Evolutionary conservation across 371 early-diverging fungal species (phyloP).

Genomic region (Mucor irregularis): DNA sequence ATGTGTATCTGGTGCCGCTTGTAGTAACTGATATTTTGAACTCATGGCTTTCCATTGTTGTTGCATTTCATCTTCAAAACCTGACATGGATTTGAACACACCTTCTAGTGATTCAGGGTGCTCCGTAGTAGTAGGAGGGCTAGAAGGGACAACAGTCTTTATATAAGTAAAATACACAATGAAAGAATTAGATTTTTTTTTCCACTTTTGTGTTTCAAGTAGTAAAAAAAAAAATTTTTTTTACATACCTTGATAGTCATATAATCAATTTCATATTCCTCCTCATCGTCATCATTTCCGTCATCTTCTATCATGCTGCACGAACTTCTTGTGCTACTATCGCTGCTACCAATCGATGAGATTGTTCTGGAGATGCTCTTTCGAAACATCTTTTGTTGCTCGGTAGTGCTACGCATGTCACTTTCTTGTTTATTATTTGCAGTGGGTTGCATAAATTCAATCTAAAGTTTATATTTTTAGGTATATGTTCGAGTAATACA

Average conservation of each 20-base stretch:
- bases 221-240: neutral
- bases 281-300: neutral
- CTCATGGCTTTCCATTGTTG: constrained; percentile 19
- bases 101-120: constrained; percentile 3
- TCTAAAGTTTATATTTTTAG: too few species aligned
- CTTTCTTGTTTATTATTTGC: too few species aligned
- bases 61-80: constrained; percentile 28
- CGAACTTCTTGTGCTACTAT: constrained; percentile 9
- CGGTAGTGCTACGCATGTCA: too few species aligned
- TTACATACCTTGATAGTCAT: constrained; percentile 5
- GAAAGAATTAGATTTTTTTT: too few species aligned
- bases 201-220: too few species aligned
- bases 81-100: constrained; percentile 5
- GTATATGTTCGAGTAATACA: too few species aligned
- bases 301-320: constrained; percentile 20
- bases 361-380: constrained; percentile 3
- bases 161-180: too few species aligned
- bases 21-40: constrained; percentile 14
- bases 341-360: constrained; percentile 20
- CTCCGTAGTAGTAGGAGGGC: too few species aligned
- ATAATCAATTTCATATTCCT: constrained; percentile 7
- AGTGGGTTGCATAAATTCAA: too few species aligned
- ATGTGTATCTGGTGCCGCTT: too few species aligned
- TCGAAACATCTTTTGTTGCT: neutral
- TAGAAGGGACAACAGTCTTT: neutral